Evolutionary conservation across 2,329 filamentous ascomycete species (phyloP).

Genomic region (Penicillium sp.): DNA sequence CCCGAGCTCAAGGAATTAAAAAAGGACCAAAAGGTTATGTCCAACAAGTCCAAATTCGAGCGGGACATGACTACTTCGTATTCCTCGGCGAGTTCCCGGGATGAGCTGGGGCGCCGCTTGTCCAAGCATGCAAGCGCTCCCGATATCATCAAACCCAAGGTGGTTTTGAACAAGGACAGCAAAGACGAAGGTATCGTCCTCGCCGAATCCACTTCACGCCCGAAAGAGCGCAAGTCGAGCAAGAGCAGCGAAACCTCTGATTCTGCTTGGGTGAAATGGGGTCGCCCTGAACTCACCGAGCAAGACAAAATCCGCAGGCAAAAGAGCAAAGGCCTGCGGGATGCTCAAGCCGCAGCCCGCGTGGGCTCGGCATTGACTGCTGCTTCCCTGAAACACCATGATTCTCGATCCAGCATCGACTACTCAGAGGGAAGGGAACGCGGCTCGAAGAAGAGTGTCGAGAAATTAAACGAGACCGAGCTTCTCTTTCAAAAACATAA

Average conservation of each 20-base stretch:
- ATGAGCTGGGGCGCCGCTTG: conserved; percentile 49
- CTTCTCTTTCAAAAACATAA: conserved; percentile 50
- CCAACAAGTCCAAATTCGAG: conserved; percentile 64
- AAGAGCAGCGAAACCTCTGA: conserved; percentile 48
- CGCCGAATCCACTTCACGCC: conserved; percentile 44
- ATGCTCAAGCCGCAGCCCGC: conserved; percentile 51
- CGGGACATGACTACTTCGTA: conserved; percentile 58
- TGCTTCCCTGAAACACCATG: conserved; percentile 58
- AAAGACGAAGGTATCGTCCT: conserved; percentile 55
- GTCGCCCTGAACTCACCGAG: conserved; percentile 45
- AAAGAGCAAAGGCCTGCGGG: conserved; percentile 51
- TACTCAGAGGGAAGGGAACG: conserved; percentile 38
- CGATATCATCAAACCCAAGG: conserved; percentile 56
- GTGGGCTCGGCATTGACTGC: conserved; percentile 56
- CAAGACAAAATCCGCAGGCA: conserved; percentile 50
- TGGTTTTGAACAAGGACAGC: conserved; percentile 54
- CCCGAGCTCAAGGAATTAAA: conserved; percentile 90
- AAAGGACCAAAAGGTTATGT: conserved; percentile 74
- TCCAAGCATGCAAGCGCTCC: conserved; percentile 59
- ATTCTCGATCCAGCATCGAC: conserved; percentile 56
- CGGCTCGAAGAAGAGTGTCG: conserved; percentile 26
- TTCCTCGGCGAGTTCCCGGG: conserved; percentile 53
- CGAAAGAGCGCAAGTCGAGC: conserved; percentile 50
- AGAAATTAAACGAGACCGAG: conserved; percentile 52
- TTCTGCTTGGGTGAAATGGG: conserved; percentile 40